Evolutionary conservation across 495 filamentous ascomycete genomes (phyloP).

Genomic region (Choiromyces venosus): DNA sequence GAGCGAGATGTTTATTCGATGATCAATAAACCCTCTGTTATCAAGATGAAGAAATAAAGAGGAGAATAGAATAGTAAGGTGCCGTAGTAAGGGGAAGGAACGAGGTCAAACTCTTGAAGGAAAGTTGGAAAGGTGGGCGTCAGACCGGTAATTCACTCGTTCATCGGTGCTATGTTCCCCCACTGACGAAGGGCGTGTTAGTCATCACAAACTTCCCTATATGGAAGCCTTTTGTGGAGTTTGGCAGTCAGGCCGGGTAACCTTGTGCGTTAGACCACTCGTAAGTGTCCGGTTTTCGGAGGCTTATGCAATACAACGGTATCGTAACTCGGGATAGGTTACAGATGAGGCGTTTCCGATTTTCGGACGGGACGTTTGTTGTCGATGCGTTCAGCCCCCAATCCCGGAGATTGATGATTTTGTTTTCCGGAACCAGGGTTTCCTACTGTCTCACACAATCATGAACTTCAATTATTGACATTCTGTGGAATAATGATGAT

Average conservation of each 20-base stretch:
- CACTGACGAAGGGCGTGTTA: not conserved
- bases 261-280: too few species aligned
- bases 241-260: not conserved
- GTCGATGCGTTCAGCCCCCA: not conserved
- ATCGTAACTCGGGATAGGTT: not conserved
- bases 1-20: not conserved
- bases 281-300: not conserved
- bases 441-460: not conserved
- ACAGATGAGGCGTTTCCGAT: not conserved
- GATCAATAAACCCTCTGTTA: not conserved
- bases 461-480: not conserved
- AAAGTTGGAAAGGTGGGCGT: not conserved
- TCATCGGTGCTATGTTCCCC: not conserved
- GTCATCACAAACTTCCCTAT: not conserved
- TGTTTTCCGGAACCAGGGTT: not conserved
- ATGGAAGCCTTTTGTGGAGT: not conserved
- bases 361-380: not conserved
- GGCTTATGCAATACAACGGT: too few species aligned
- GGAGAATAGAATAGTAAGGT: not conserved
- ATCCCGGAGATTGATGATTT: not conserved
- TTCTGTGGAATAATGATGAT: not conserved
- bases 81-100: not conserved
- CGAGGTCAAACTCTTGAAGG: not conserved
- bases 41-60: not conserved
- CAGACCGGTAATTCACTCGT: not conserved